These are phyloP conservation scores for Coniosporium apollinis DNA, from an alignment of 495 filamentous ascomycete species.

Conservation along the genomic window DNA sequence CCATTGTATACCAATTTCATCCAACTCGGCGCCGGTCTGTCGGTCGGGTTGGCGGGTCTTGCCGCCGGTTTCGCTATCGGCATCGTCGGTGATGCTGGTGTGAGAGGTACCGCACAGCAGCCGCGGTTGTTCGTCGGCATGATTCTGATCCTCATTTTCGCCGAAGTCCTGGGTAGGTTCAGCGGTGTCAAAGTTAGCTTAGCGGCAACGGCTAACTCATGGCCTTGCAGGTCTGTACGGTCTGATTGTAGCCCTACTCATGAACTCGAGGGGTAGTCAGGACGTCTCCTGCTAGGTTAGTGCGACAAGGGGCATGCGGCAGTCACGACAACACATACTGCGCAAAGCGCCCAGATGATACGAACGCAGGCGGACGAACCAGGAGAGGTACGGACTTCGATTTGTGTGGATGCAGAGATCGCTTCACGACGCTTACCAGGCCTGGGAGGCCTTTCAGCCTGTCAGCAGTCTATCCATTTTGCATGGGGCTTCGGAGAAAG, in stretches of 20 bases:
- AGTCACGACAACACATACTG: too few relatives aligned
- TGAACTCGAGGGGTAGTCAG: slow-evolving; percentile 82
- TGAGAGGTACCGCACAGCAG: slow-evolving; percentile 94
- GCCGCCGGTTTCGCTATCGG: slow-evolving; percentile 97
- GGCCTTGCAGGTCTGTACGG: slow-evolving; percentile 68
- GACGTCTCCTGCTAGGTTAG: too few relatives aligned
- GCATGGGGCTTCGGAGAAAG: too few relatives aligned
- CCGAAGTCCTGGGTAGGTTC: slow-evolving; percentile 85
- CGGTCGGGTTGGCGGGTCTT: slow-evolving; percentile 90
- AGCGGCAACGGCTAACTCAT: slow-evolving; percentile 2
- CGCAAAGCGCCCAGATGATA: too few relatives aligned
- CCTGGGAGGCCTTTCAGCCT: too few relatives aligned
- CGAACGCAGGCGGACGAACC: too few relatives aligned
- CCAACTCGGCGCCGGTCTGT: slow-evolving; percentile 89
- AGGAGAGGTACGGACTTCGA: too few relatives aligned
- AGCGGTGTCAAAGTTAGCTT: background rate
- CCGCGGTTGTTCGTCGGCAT: slow-evolving; percentile 97
- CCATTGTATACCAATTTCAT: slow-evolving; percentile 92
- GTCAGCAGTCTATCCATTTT: too few relatives aligned
- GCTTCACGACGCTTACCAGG: too few relatives aligned
- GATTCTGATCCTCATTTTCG: slow-evolving; percentile 99
- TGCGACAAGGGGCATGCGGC: too few relatives aligned
- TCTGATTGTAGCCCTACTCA: slow-evolving; percentile 92
- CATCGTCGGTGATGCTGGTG: slow-evolving; percentile 98
- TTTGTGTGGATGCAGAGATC: too few relatives aligned